Evolutionary conservation across 2,329 filamentous ascomycete genomes (phyloP), one percentile per base, ranked within the genome.

Genomic region (Beauveria caledonica): DNA sequence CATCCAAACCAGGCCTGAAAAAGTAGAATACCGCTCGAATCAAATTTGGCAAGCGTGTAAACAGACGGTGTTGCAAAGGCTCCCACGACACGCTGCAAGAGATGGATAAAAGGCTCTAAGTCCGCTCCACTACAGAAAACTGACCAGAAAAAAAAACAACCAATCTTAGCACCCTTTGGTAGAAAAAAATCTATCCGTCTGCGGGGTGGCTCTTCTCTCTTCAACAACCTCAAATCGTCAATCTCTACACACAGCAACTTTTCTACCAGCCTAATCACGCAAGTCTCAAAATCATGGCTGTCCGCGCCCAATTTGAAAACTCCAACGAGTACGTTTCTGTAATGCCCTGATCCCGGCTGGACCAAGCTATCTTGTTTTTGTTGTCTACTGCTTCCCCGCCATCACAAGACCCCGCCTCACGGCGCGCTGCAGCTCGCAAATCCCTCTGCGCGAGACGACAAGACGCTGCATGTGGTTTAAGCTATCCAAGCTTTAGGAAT

Each of bases 221-320:
- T 23, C 46, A 64, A 63, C 63, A 46, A 57, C 33, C 49, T 36
- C 36, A 53, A 44, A 52, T 15, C 40, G 36, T 25, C 27, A 36
- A 51, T 39, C 40, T 33, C 29, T n/a, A 29, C 8, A 60, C 40
- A n/a, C 52, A 46, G 36, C 13, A 49, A 11, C n/a, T 48, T 17
- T 49, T 50, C 21, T 5, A 21, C 19, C 33, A 46, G 33, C 15
- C 15, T 51, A 59, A 66, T 55, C 45, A 44, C 40, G 29, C 40
- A 17, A 40, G 40, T 49, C 61, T 63, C 64, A 65, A 62, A 62
- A 78, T 68, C 70, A 87, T 87, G 85, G 84, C 85, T 71, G 84
- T 87, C 62, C 83, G 85, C 71, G 85, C 85, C 67, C 85, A 91
- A 74, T 94, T 94, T 74, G 90, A 94, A 78, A 93, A 92, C 79